Evolutionary conservation across 495 filamentous ascomycete genomes (phyloP), one percentile per base, ranked within the genome.

Genomic region (Baudoinia panamericana): DNA sequence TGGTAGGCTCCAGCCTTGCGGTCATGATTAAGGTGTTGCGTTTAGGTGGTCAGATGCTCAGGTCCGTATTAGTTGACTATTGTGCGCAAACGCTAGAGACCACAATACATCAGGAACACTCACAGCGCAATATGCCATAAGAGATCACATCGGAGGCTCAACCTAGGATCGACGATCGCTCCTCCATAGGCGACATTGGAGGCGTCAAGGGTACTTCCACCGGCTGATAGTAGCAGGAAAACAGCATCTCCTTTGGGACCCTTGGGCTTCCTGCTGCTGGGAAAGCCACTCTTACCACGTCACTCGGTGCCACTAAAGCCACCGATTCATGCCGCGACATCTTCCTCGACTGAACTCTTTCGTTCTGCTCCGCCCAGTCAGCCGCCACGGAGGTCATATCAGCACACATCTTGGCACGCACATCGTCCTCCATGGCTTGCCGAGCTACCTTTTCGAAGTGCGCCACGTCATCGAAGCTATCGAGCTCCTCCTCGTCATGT

Each of bases 401-500:
- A n/a, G 12, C 22, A 19, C 36, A 16, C 8, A 39, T 21, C 24
- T 39, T 16, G 16, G 27, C 5, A 9, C 25, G 36, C 23, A 39
- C n/a, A 16, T 12, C 24, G 18, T 27, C 36, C 2, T 8, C 25
- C 5, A 11, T 17, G 7, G 9, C 24, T 8, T 17, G 36, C 11
- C 16, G 11, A 18, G 39, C 39, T 8, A 19, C 21, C 40, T 25
- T 10, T 17, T 43, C 22, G 31, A 35, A 43, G 31, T 43, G n/a
- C 4, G 16, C 4, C 12, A 43, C 23, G 22, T 36, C 31, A 25
- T 43, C 40, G 40, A 43, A 43, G 40, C 40, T 43, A 17, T 43
- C 40, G n/a, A 43, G 40, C 40, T 43, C 40, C 29, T 43, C 40
- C 31, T 43, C 40, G 26, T 43, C 40, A 22, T 19, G 20, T 31